Evolutionary conservation across 2,329 filamentous ascomycete genomes (phyloP).

Genomic region (Gremmenia infestans): DNA sequence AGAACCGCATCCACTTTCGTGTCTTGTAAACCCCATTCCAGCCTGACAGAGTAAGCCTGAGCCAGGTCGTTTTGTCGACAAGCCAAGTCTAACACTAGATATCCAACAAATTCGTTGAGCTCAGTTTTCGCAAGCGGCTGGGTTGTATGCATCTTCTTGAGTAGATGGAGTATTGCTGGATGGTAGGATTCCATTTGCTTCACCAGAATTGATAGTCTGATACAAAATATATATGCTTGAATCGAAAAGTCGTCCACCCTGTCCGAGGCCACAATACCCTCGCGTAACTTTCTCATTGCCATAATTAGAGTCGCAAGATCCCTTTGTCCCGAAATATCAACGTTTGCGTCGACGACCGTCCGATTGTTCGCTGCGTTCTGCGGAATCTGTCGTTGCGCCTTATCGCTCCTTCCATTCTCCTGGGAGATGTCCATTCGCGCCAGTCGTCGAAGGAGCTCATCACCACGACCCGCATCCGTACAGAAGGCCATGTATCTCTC

Average conservation of each 20-base stretch:
- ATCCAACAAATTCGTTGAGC: conserved; percentile 71
- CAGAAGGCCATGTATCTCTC: conserved; percentile 89
- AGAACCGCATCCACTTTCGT: conserved; percentile 65
- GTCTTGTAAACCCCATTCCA: conserved; percentile 58
- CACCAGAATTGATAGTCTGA: conserved; percentile 75
- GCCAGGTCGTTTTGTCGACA: conserved; percentile 74
- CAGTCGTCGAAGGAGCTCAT: conserved; percentile 71
- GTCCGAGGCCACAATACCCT: conserved; percentile 77
- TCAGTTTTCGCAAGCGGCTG: conserved; percentile 68
- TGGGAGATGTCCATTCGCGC: conserved; percentile 43
- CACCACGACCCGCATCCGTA: conserved; percentile 64
- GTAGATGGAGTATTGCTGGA: conserved; percentile 74
- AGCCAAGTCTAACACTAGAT: conserved; percentile 81
- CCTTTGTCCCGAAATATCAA: conserved; percentile 33
- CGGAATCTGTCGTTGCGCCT: conserved; percentile 16
- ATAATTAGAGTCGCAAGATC: conserved; percentile 71
- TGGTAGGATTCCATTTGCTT: conserved; percentile 85
- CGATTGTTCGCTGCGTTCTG: conserved; percentile 7
- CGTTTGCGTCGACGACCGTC: conserved; percentile 7
- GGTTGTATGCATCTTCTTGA: conserved; percentile 63
- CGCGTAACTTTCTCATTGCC: conserved; percentile 85
- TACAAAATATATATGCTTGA: conserved; percentile 88
- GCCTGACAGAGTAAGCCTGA: conserved; percentile 65
- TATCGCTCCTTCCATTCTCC: conserved; percentile 18
- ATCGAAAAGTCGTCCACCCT: conserved; percentile 76